Percentiles rank a stretch among this genome's conserved stretches.
Evolutionary conservation across 73 alveolate species (phyloP).

Genomic region (Blepharisma japonicum): DNA sequence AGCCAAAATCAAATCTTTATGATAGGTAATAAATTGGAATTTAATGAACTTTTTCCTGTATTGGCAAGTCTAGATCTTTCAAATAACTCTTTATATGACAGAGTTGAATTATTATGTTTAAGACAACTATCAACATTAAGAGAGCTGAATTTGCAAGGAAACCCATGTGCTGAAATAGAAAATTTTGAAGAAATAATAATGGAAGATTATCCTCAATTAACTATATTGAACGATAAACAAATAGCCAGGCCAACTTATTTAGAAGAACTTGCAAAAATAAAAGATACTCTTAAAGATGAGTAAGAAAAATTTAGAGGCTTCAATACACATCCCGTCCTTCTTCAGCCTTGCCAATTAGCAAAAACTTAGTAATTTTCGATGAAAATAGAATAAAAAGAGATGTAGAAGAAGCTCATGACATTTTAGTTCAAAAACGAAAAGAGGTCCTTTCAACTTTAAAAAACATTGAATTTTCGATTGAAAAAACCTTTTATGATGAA

Average conservation of each 20-base stretch:
- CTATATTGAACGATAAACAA: background rate
- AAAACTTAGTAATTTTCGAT: background rate
- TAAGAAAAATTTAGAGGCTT: too few relatives aligned
- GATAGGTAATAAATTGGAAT: background rate
- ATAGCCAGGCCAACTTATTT: background rate
- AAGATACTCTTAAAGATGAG: too few relatives aligned
- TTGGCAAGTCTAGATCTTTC: background rate
- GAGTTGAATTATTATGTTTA: background rate
- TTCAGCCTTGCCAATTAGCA: background rate
- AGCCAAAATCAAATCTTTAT: background rate
- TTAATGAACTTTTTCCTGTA: conserved; percentile 7
- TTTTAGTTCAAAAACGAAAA: conserved; percentile 8
- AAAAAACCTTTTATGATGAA: conserved; percentile 21
- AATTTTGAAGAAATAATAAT: background rate
- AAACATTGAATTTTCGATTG: background rate
- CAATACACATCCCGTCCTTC: too few relatives aligned
- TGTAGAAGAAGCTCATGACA: background rate
- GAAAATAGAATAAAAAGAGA: background rate
- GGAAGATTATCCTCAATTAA: background rate
- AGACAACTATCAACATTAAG: background rate
- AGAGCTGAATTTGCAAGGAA: background rate
- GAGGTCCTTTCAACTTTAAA: background rate
- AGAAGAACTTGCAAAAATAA: too few relatives aligned
- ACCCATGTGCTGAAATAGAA: conserved; percentile 15
- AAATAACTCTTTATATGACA: conserved; percentile 8